phyloP scores from a whole-genome alignment of 805 yeast genomes.

The Debaryomyces prosopidis region DNA sequence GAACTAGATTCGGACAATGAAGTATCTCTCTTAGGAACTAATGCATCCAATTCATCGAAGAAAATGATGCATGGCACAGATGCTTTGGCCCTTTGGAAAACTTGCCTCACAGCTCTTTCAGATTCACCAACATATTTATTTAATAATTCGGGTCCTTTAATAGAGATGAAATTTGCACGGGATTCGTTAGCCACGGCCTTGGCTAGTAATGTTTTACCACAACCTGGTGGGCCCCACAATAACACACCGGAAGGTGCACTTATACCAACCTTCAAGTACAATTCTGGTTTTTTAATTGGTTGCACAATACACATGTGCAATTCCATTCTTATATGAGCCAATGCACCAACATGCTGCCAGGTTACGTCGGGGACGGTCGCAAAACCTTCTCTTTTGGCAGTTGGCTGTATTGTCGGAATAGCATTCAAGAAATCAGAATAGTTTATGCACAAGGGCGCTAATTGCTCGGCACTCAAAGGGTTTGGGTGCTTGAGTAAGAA shows the following conservation, averaged over 20 bases:
- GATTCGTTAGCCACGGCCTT: constrained; percentile 98
- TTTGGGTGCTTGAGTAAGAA: constrained; percentile 76
- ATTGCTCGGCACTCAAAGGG: constrained; percentile 73
- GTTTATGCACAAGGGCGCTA: constrained; percentile 72
- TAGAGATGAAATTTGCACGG: constrained; percentile 91
- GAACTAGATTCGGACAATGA: constrained; percentile 86
- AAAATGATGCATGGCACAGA: constrained; percentile 93
- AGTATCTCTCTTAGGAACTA: constrained; percentile 92
- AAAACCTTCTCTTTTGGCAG: constrained; percentile 97
- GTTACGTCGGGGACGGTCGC: constrained; percentile 98
- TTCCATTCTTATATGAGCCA: constrained; percentile 77
- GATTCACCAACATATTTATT: constrained; percentile 97
- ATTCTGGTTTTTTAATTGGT: constrained; percentile 90
- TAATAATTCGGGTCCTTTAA: constrained; percentile 92
- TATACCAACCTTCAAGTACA: constrained; percentile 87
- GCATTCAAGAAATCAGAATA: constrained; percentile 82
- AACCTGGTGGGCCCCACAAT: constrained; percentile 99
- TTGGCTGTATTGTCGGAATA: constrained; percentile 91
- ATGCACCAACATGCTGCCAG: constrained; percentile 94
- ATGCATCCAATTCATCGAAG: constrained; percentile 94
- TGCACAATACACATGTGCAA: constrained; percentile 97
- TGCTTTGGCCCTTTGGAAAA: constrained; percentile 88
- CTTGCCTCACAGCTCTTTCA: constrained; percentile 91
- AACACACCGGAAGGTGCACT: constrained; percentile 96
- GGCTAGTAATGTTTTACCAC: constrained; percentile 95